Base-by-base conservation (phyloP, 345 rosid genomes). In the Pistacia atlantica region DNA sequence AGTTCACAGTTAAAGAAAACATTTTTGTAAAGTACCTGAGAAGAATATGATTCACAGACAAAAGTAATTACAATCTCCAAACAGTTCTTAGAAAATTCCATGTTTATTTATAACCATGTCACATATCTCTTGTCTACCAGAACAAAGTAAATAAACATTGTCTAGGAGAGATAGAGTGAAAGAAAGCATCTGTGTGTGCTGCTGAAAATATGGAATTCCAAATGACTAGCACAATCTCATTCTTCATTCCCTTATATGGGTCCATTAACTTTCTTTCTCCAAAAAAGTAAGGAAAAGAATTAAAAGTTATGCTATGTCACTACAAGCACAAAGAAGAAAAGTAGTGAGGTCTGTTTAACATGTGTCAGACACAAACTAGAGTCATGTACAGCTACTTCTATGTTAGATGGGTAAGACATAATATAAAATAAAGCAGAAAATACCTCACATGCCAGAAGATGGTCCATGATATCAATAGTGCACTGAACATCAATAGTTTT, bases 361-460 rank as follows among this genome's bases (percentile, higher is more conserved):
- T 52, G 10, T 22, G 13, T 37, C 46, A 67, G 33, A 31, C 17
- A 58, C 4, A 18, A 45, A 48, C 37, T 52, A 78, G 45, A 48
- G 65, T 31, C 61, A 38, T 31, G 25, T 42, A 45, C 72, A 71
- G 20, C 56, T 51, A 75, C 52, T 22, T 62, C 28, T 12, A 38
- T 28, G 65, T 75, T 16, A 52, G 28, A 77, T 17, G 18, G 51
- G 54, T 45, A 63, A 73, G 11, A 22, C 5, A 17, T 5, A 20
- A 37, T 20, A 18, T 14, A 62, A 35, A 51, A 75, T 31, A 33
- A 60, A 25, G 8, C 42, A 55, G 61, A 60, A 61, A 74, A 60
- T 91, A 97, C 98, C 99, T 97, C 99, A 78, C 98, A 94, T 6
- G 87, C 91, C 69, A 97, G 84, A 77, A 97, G 97, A 85, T 97